Conservation (phyloP, 441 rosid genomes). For the Macaranga tanarius region DNA sequence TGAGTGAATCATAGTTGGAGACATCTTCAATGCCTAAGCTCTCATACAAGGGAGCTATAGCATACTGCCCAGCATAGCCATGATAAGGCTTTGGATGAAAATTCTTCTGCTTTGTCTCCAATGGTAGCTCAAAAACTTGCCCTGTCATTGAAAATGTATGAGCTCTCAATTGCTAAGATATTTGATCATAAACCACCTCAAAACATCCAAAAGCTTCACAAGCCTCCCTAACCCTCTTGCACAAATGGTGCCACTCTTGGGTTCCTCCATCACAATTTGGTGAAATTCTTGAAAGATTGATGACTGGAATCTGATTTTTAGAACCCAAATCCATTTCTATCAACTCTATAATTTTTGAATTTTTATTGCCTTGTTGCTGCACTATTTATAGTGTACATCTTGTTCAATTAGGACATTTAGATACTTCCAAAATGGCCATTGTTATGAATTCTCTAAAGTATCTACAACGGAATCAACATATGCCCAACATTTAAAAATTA, state of each 20-base stretch:
- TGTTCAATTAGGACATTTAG: too few relatives aligned
- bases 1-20: not conserved
- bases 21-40: conserved; percentile 20
- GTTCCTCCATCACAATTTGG: too few relatives aligned
- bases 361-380: too few relatives aligned
- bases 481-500: too few relatives aligned
- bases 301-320: not conserved
- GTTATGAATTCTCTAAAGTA: too few relatives aligned
- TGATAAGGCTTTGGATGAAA: conserved; percentile 25
- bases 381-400: too few relatives aligned
- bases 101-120: conserved; percentile 23
- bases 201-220: conserved; percentile 1
- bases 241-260: not conserved
- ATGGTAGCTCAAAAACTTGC: conserved; percentile 22
- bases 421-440: too few relatives aligned
- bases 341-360: too few relatives aligned
- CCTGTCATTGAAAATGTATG: too few relatives aligned
- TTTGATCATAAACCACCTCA: conserved; percentile 3
- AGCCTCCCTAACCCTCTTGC: not conserved
- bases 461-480: too few relatives aligned
- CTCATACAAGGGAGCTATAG: conserved; percentile 22
- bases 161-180: too few relatives aligned
- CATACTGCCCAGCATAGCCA: not conserved
- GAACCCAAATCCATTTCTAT: not conserved
- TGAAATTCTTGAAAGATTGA: not conserved